Base-by-base conservation (phyloP, 305 asterid species). In the Ajuga reptans region DNA sequence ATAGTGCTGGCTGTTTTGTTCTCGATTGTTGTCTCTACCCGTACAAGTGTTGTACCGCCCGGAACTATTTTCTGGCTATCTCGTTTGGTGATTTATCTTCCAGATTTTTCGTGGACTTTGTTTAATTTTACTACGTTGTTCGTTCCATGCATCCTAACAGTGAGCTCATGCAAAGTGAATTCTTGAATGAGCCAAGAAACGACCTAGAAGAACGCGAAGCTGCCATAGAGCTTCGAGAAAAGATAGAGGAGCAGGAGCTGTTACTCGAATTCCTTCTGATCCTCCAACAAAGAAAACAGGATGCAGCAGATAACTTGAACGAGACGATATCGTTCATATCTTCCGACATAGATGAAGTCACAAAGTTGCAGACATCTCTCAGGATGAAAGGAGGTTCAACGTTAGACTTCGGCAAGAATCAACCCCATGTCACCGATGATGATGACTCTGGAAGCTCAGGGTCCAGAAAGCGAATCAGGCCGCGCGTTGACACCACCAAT, bases 171-270 rank as follows among this genome's bases (percentile, higher is more conserved):
- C 84, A 89, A 83, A 93, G 99, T 56, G 96, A 89, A 64, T 91
- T 93, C 74, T 81, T 93, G 63, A 91, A 77, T 70, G 95, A 84
- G 69, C 99, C 96, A 34, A 87, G 88, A 79, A 84, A 82, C 27
- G 89, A 81, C 47, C 73, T 93, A 68, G 91, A 91, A 77, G 96
- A 91, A 55, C 90, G 95, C 34, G 89, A 87, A 82, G 92, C 91
- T 57, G 96, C 95, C 7, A 84, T 86, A 74, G 89, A 86, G 65
- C 89, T 93, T 64, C 83, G 88, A 68, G 97, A 93, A 76, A 78
- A 79, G 71, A 86, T 93, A 72, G 97, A 93, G 43, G 98, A 91
- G 81, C 93, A 89, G 46, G 99, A 93, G 75, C 73, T 87, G 83
- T 72, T 93, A 70, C 87, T 93, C 63, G 98, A 93, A 72, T 93